Percentiles rank a stretch among this genome's conserved stretches.
These are phyloP conservation scores for Gossypium aridum DNA, from an alignment of 441 rosid species.

Conservation along the genomic window DNA sequence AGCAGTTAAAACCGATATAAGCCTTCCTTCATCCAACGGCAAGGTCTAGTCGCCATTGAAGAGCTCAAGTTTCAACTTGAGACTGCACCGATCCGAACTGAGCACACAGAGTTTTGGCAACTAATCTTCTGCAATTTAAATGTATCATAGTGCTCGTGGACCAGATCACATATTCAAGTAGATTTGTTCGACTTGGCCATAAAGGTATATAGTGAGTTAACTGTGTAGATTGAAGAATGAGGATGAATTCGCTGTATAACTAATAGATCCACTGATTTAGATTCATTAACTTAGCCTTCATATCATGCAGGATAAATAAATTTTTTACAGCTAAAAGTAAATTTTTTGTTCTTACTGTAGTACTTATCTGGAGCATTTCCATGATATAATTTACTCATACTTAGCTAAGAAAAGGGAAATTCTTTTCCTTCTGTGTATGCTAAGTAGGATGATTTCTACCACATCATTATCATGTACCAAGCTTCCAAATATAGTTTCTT, in stretches of 20 bases:
- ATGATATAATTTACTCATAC: background rate
- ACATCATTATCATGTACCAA: background rate
- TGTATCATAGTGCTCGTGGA: background rate
- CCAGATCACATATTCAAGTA: background rate
- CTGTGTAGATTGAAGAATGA: background rate
- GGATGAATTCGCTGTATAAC: background rate
- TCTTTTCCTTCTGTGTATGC: background rate
- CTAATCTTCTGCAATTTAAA: background rate
- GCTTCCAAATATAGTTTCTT: background rate
- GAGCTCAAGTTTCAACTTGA: background rate
- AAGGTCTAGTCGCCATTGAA: constrained; percentile 35
- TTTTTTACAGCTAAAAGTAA: background rate
- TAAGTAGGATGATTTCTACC: background rate
- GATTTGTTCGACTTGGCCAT: background rate
- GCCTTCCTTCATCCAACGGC: constrained; percentile 44
- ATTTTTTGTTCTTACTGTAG: background rate
- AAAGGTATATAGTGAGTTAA: background rate
- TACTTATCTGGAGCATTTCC: background rate
- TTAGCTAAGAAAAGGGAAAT: background rate
- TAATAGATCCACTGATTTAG: background rate
- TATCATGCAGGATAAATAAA: background rate
- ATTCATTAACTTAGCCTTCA: background rate
- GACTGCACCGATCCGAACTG: constrained; percentile 8
- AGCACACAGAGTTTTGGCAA: constrained; percentile 22
- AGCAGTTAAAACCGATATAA: constrained; percentile 23